These are phyloP conservation scores for Phlebopus sp. DNA, from an alignment of 1,284 basidiomycete genomes.

Conservation along the genomic window DNA sequence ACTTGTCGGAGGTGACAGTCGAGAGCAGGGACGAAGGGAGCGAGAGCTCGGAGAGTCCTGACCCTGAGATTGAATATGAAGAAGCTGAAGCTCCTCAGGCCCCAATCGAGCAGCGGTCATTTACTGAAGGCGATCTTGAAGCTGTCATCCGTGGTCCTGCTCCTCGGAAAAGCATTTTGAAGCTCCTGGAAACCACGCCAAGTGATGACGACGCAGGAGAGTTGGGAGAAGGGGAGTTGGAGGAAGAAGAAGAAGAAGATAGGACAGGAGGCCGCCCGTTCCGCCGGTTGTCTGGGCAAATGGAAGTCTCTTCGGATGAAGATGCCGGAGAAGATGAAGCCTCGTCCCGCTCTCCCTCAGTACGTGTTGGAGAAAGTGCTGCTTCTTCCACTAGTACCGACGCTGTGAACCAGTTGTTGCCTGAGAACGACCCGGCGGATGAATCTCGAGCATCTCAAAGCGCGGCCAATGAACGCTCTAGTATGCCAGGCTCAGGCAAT, in stretches of 20 bases:
- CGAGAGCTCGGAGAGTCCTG: slow-evolving; percentile 26
- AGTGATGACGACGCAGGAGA: slow-evolving; percentile 14
- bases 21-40: slow-evolving; percentile 34
- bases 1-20: slow-evolving; percentile 31
- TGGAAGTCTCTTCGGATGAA: slow-evolving; percentile 18
- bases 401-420: not conserved
- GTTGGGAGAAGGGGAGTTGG: slow-evolving; percentile 31
- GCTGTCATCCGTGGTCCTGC: slow-evolving; percentile 47
- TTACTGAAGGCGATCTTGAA: slow-evolving; percentile 40
- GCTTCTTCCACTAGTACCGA: not conserved
- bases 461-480: not conserved
- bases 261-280: slow-evolving; percentile 8
- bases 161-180: slow-evolving; percentile 15
- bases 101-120: slow-evolving; percentile 7
- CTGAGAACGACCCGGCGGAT: not conserved
- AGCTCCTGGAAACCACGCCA: slow-evolving; percentile 17
- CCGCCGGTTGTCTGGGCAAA: slow-evolving; percentile 6
- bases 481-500: slow-evolving; percentile 3
- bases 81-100: slow-evolving; percentile 5
- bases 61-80: slow-evolving; percentile 9
- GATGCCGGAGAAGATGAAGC: slow-evolving; percentile 21
- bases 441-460: not conserved
- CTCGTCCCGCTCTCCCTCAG: slow-evolving; percentile 13
- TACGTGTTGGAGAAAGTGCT: not conserved
- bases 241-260: slow-evolving; percentile 28